A percentile compares a stretch with the other conserved stretches of the same genome.
These are phyloP conservation scores for Yamadazyma endophytica DNA, from an alignment of 805 yeast species.

Conservation along the genomic window DNA sequence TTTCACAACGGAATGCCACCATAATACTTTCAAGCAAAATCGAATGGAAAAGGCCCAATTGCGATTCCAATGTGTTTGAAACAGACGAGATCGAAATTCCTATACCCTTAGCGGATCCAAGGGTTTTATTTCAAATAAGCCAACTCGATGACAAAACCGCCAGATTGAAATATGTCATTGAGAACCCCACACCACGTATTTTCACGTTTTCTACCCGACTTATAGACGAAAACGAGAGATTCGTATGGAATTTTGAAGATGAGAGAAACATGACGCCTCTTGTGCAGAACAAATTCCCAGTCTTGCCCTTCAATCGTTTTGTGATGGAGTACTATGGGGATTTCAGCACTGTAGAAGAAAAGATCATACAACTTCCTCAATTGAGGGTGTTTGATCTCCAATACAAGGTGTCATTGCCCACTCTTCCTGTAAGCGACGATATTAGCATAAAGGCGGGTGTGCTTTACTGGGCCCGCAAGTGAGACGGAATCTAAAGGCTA, in stretches of 20 bases:
- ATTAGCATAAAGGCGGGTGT: slow-evolving; percentile 13
- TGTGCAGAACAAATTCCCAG: slow-evolving; percentile 37
- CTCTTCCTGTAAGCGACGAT: slow-evolving; percentile 20
- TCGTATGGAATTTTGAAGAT: slow-evolving; percentile 21
- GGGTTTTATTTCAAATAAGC: slow-evolving; percentile 47
- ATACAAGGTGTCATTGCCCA: slow-evolving; percentile 59
- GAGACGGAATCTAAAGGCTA: no score
- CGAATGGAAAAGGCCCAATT: slow-evolving; percentile 30
- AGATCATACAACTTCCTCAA: slow-evolving; percentile 46
- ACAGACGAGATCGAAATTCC: slow-evolving; percentile 46
- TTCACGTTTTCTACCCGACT: slow-evolving; percentile 57
- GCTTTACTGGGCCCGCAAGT: slow-evolving; percentile 18
- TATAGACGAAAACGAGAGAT: slow-evolving; percentile 17
- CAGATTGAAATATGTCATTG: slow-evolving; percentile 49
- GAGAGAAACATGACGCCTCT: slow-evolving; percentile 25
- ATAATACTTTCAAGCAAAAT: slow-evolving; percentile 20
- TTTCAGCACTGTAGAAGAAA: slow-evolving; percentile 5
- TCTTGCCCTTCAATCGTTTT: slow-evolving; percentile 60
- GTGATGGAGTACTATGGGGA: slow-evolving; percentile 28
- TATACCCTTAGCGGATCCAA: slow-evolving; percentile 65
- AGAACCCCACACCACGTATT: slow-evolving; percentile 70
- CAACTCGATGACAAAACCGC: slow-evolving; percentile 12
- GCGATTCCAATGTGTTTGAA: slow-evolving; percentile 21
- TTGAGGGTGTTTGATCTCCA: slow-evolving; percentile 65
- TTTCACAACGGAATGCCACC: slow-evolving; percentile 35